A percentile compares a stretch with the other conserved stretches of the same genome.
These are phyloP conservation scores for Flaveria linearis DNA, from an alignment of 129 eudicot species.

Conservation along the genomic window DNA sequence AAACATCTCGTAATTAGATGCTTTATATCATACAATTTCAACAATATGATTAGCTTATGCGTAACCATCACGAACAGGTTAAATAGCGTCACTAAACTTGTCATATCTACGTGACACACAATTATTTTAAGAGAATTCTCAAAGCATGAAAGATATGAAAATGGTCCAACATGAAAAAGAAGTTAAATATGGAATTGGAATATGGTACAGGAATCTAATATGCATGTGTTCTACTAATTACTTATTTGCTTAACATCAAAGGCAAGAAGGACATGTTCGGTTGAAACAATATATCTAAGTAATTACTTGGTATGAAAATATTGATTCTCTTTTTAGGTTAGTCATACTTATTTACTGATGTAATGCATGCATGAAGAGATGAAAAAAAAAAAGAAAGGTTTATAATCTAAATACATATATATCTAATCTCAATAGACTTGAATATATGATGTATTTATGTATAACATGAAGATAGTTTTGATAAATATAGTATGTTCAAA, in stretches of 20 bases:
- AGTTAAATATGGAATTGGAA: background rate
- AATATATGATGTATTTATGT: no score
- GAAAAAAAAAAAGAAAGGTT: no score
- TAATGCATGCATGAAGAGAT: no score
- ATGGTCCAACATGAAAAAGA: background rate
- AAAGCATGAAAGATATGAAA: background rate
- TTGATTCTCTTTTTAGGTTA: no score
- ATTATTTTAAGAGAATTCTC: background rate
- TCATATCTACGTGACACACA: background rate
- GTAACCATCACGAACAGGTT: background rate
- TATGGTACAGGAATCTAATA: background rate
- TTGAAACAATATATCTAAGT: background rate
- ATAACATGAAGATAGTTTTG: background rate
- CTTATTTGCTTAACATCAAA: background rate
- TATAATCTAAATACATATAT: no score
- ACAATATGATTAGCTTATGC: background rate
- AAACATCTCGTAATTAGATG: background rate
- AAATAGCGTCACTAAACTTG: background rate
- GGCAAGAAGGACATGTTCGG: constrained; percentile 7
- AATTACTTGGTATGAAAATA: no score
- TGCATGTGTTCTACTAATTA: background rate
- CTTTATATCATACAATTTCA: background rate
- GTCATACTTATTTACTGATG: no score
- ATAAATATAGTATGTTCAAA: background rate
- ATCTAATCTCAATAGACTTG: no score